Evolutionary conservation across 441 rosid species (phyloP), one percentile per base, ranked within the genome.

Genomic region (Populus hybrid): DNA sequence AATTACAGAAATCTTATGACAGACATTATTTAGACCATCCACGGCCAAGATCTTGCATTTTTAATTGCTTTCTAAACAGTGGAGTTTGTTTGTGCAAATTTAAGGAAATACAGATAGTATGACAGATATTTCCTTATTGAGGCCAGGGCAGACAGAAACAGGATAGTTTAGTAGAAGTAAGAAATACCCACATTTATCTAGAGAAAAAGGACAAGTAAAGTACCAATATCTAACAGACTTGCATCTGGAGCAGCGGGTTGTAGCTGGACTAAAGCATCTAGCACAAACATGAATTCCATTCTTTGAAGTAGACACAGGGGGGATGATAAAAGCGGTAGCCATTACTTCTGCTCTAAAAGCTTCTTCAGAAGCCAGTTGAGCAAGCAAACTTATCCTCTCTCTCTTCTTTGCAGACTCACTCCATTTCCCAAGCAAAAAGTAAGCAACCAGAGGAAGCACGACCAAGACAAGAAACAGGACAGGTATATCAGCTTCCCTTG

Each of bases 191-290:
- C 16, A 46, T 50, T 50, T 71, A 35, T 4, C 30, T 50, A 28
- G 26, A 53, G 63, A n/a, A 21, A 81, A 69, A 70, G 74, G 61
- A 53, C 71, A 74, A 59, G 74, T 38, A 79, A 72, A 81, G 30
- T 85, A 94, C 98, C 98, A 94, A 84, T 94, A 94, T 87, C 93
- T 87, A 73, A 90, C 89, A 73, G 93, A 82, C 85, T 93, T 94
- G 90, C 99, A 94, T 84, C 89, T 86, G 69, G 99, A 89, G 90
- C 99, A 94, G 79, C 97, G 97, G n/a, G 97, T 94, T 75, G 90
- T 94, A 59, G 97, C 86, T 32, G 97, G 92, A 83, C 84, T 75
- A 69, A 81, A 87, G 85, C 99, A 94, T 65, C 79, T 87, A 40
- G 95, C 97, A 84, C 99, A 94, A 63, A 82, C 79, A 78, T 87